Evolutionary conservation across 2,329 filamentous ascomycete genomes (phyloP), one percentile per base, ranked within the genome.

Genomic region (Fusarium chaquense): DNA sequence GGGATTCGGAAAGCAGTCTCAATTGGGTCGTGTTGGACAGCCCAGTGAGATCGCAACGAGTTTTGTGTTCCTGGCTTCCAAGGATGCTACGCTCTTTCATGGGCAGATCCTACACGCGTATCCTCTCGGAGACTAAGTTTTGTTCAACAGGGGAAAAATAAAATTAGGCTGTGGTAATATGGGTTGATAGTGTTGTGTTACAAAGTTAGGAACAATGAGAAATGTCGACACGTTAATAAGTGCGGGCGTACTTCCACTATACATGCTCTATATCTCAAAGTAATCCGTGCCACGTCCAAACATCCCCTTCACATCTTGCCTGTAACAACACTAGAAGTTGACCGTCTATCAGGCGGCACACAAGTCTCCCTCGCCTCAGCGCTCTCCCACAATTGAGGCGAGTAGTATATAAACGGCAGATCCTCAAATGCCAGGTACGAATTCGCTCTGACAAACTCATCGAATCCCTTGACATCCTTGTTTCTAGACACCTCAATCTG

Each of bases 11-110:
- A 58, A 78, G 35, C 69, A 79, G 58, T 78, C 77, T 1, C 75
- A 78, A 26, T 58, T 84, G 18, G 80, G 79, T 0, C 75, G 82
- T 6, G 71, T 77, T 1, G 82, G 82, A 3, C 81, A 84, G 69
- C 82, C 82, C 0, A 83, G 81, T 58, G 81, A 83, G 69, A 77
- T 83, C 57, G 82, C 81, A 1, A 79, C 81, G 0, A 79, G 77
- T 32, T 81, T 78, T 55, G 77, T 82, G 0, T 83, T 83, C 45
- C 61, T 82, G 30, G 80, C 80, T 3, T 76, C 74, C 2, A 82
- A 82, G 71, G 80, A 83, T 62, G 72, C 80, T 0, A 75, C 78
- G 58, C 55, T 82, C 35, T 82, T 76, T 35, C 77, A 81, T 22
- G 81, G 81, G 2, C 81, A 82, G 65, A 73, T 81, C 2, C 55